Evolutionary conservation across 2,329 filamentous ascomycete genomes (phyloP), one percentile per base, ranked within the genome.

Genomic region (Trichoderma semiorbis): DNA sequence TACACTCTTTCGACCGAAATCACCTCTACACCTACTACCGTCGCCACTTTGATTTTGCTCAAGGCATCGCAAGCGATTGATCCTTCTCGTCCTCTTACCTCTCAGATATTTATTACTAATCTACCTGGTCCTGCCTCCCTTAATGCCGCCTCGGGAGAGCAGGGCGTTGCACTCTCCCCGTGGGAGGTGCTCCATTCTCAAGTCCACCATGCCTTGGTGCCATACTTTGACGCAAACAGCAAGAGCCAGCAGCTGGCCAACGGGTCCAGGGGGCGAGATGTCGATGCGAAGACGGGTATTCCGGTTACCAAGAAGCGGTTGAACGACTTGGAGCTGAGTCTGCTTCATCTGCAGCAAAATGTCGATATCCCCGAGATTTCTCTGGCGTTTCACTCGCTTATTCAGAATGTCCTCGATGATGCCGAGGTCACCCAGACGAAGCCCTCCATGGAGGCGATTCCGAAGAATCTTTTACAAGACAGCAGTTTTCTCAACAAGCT

Each of bases 271-370:
- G 91, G 90, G 74, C 90, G 94, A 77, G 95, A 98, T 78, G 90
- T 93, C 65, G 96, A 98, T 78, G 91, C 93, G 58, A 97, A 97
- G 84, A 97, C 94, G 21, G 96, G 96, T 73, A 95, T 99, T 74
- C 94, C 96, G 18, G 94, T 95, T n/a, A 95, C 96, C 24, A 97
- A 97, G 86, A 97, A 97, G 88, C 93, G 94, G 78, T 91, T 98
- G 81, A 96, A 95, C 65, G 97, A 99, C 81, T 84, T 99, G 76
- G 95, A 97, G 81, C 87, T 97, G 76, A 96, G 92, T 76, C 85
- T 99, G 78, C 87, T 94, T 72, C 95, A 99, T 78, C 86, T 99
- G 69, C 95, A 98, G 82, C 95, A 99, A 81, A 98, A 99, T 82
- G 94, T 97, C 70, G 97, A 99, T 81, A 98, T 99, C 68, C 96